Percentiles rank a stretch among this genome's conserved stretches.
phyloP scores from a whole-genome alignment of 768 basidiomycete species.

The Mycena galericulata region DNA sequence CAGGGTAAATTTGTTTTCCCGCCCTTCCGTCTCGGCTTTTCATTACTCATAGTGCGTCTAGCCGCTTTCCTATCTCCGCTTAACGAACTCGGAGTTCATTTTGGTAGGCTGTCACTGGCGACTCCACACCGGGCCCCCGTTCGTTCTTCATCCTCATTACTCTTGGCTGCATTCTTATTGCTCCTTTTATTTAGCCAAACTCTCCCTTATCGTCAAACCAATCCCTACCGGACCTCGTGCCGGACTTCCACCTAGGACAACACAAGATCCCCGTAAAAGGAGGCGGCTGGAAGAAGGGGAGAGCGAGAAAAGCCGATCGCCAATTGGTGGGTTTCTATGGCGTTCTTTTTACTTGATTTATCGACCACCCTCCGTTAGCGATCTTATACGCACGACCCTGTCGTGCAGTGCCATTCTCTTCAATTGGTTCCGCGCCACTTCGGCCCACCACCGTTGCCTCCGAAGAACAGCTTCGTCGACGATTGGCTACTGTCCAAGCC shows the following conservation, averaged over 20 bases:
- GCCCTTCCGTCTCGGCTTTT: not conserved
- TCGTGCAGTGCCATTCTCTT: not conserved
- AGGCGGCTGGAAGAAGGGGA: not conserved
- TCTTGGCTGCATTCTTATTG: not conserved
- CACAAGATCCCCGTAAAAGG: not conserved
- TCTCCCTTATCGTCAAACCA: not conserved
- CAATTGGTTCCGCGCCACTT: not conserved
- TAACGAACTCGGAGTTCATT: not conserved
- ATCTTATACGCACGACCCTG: not conserved
- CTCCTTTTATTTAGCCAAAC: not conserved
- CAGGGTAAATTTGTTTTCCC: not conserved
- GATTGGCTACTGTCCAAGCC: not conserved
- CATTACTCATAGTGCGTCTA: not conserved
- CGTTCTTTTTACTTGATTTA: not conserved
- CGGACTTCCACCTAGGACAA: not conserved
- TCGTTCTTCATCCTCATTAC: not conserved
- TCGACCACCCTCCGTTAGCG: not conserved
- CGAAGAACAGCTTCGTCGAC: slow-evolving; percentile 1
- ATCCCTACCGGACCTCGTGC: slow-evolving; percentile 3
- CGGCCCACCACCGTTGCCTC: not conserved
- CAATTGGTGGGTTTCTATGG: not conserved
- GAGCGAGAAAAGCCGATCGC: not conserved
- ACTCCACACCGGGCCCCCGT: not conserved
- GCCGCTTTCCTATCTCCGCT: not conserved
- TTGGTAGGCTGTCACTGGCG: not conserved